phyloP scores from a whole-genome alignment of 768 basidiomycete genomes.

The Tubosaeta brunneosetosa region DNA sequence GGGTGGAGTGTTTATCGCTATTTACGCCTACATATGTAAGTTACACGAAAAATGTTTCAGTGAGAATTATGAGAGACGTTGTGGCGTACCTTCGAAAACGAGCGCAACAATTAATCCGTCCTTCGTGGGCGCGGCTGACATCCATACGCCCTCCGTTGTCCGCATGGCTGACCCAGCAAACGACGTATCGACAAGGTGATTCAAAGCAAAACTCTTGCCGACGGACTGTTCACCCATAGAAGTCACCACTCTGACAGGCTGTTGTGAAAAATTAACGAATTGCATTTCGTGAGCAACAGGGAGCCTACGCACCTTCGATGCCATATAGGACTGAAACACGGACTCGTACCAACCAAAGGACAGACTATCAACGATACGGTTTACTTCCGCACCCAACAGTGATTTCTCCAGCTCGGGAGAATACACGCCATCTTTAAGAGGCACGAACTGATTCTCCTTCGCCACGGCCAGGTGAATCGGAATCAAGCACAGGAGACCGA shows the following conservation, averaged over 20 bases:
- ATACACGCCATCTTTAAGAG: conserved; percentile 53
- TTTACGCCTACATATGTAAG: conserved; percentile 46
- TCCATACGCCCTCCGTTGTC: conserved; percentile 64
- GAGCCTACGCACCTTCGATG: conserved; percentile 39
- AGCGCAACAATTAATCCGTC: conserved; percentile 52
- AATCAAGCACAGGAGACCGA: conserved; percentile 55
- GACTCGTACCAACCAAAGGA: conserved; percentile 66
- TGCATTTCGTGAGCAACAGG: conserved; percentile 33
- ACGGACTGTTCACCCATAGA: conserved; percentile 70
- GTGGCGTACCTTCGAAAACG: conserved; percentile 69
- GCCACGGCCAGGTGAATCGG: conserved; percentile 61
- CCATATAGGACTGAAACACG: conserved; percentile 59
- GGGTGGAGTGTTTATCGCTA: conserved; percentile 57
- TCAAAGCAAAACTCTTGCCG: conserved; percentile 55
- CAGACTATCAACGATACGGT: conserved; percentile 49
- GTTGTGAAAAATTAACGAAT: not conserved
- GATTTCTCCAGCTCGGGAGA: conserved; percentile 48
- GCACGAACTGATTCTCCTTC: conserved; percentile 56
- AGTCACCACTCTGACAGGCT: conserved; percentile 63
- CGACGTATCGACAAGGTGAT: conserved; percentile 59
- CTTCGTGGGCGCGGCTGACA: conserved; percentile 59
- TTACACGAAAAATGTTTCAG: conserved; percentile 6
- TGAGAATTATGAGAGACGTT: fast-evolving
- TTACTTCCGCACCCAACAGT: conserved; percentile 56
- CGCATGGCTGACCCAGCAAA: conserved; percentile 64